Conservation (phyloP, 2,329 filamentous ascomycete genomes). For the Fusarium hostae region DNA sequence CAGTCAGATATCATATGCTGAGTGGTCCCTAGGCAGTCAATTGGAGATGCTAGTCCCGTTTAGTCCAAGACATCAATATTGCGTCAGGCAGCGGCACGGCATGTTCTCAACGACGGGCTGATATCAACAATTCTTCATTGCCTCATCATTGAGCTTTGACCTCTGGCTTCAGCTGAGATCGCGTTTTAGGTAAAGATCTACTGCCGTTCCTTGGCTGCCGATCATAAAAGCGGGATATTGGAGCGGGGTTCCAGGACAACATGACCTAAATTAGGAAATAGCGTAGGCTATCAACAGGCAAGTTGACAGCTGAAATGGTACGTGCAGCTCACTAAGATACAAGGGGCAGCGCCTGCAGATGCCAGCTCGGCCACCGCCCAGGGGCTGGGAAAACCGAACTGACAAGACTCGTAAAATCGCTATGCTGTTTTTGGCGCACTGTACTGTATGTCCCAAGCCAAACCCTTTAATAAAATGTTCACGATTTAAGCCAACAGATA, state of each 20-base stretch:
- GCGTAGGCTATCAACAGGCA: background rate
- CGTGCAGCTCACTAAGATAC: background rate
- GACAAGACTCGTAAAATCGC: too few species aligned
- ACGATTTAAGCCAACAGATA: too few species aligned
- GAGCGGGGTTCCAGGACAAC: background rate
- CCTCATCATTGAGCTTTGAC: background rate
- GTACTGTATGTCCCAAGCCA: too few species aligned
- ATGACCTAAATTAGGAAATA: accelerated
- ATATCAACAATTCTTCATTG: background rate
- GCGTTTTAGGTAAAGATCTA: background rate
- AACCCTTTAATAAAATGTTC: too few species aligned
- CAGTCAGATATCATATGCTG: background rate
- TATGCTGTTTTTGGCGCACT: too few species aligned
- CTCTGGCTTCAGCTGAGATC: background rate
- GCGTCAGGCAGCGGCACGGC: background rate
- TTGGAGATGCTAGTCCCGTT: accelerated
- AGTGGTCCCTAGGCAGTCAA: background rate
- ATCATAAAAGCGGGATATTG: background rate
- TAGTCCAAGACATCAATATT: accelerated
- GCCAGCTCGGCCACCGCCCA: background rate
- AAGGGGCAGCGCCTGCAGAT: background rate
- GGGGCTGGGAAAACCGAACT: too few species aligned
- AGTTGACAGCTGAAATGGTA: background rate
- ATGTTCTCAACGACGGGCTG: background rate
- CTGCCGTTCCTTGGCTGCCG: too few species aligned